Base-by-base conservation (phyloP, 345 rosid genomes). In the Nephelium lappaceum region DNA sequence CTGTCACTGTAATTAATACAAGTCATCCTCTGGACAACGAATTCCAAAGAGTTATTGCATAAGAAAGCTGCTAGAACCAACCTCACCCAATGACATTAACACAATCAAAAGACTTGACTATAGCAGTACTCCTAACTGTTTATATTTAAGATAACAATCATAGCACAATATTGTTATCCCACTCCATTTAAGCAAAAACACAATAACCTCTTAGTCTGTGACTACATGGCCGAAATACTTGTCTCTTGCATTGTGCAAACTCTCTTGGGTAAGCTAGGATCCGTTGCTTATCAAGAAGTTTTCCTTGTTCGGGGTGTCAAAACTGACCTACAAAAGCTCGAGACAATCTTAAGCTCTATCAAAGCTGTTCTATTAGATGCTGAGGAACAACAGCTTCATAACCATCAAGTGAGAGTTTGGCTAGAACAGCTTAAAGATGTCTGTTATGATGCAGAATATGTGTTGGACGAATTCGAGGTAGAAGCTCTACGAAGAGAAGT, bases 341-440 rank as follows among this genome's bases (percentile, higher is more conserved):
- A 70, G 36, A 21, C 0, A 24, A 70, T 55, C 11, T 43, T 70
- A 16, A 5, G 11, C 57, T 45, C 57, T 25, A 70, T 70, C 43
- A 71, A 71, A 51, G 74, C 62, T 31, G 74, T 49, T 18, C 74
- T 71, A 38, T 16, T 71, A 27, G 74, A 71, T 51, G 74, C 63
- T 8, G 74, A 49, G 74, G 62, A 71, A 53, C 38, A 71, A 11
- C 63, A 51, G 23, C 21, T 4, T 2, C 41, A 23, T 23, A 27
- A 51, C 61, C 15, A 21, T n/a, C n/a, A 49, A 6, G 11, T 71
- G 38, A 12, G 74, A 3, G 24, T 14, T n/a, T 71, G 74, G 85
- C 77, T 82, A 21, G 58, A 2, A 16, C 51, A 38, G 43, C 79
- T 82, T 11, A 57, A 72, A 64, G 19, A 75, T 23, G 47, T 82